Base-by-base conservation (phyloP, 805 yeast genomes). In the Ogataea kodamae region DNA sequence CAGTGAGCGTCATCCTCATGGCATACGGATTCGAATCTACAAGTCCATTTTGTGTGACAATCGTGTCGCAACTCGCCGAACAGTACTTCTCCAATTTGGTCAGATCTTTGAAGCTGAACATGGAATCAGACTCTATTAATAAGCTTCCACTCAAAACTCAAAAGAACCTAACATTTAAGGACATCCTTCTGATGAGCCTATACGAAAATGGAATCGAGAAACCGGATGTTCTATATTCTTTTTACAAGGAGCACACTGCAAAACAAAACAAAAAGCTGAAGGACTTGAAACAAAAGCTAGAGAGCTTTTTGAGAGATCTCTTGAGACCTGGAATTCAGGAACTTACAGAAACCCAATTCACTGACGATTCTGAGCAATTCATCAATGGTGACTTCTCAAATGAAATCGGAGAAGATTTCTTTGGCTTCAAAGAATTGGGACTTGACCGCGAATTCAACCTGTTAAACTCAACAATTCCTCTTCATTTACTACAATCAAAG, bases 381-480 rank as follows among this genome's bases (percentile, higher is more conserved):
- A 62, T 90, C 45, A 83, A 92, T 18, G 99, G 99, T 38, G 97
- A 89, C 51, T 92, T 92, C 57, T 82, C 96, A 1, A 81, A 76
- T 49, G 96, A 89, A 41, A 64, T 92, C 22, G 98, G 97, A 5
- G 98, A 90, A 50, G 99, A 92, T 62, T 92, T 89, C 70, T 94
- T 94, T 64, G 99, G 99, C 0, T 94, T 92, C 67, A 83, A 75
- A 54, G 97, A 90, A 46, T 67, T 92, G 29, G 98, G 98, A 0
- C 64, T 92, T 33, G 97, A 90, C 51, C 85, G 81, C 50, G 99
- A 92, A 57, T 82, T 87, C 56, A 89, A 90, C 8, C 65, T 90
- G 54, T 61, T 88, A 30, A 81, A 89, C 18, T 73, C 89, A 3
- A 76, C 95, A 0, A 87, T 92, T 17, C 98, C 99, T 2, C 67